A percentile compares a stretch with the other conserved stretches of the same genome.
Evolutionary conservation across 495 filamentous ascomycete species (phyloP).

Genomic region (Xylaria intraflava): DNA sequence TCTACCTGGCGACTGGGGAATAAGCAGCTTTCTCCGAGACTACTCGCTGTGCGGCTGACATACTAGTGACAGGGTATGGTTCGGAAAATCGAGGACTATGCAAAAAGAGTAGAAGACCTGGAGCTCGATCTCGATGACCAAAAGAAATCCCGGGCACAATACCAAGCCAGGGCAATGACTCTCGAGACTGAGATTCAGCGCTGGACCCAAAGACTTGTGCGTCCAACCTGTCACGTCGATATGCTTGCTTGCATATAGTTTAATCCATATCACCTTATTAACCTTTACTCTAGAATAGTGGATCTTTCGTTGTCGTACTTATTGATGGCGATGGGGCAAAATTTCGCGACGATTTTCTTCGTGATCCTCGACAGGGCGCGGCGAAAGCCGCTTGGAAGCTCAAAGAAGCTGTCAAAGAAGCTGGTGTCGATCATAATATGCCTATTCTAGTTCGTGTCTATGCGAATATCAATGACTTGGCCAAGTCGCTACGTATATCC

Average conservation of each 20-base stretch:
- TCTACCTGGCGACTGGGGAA: not conserved
- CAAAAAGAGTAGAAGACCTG: conserved; percentile 21
- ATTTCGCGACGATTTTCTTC: conserved; percentile 27
- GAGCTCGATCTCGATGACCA: conserved; percentile 28
- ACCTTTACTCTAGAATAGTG: conserved; percentile 17
- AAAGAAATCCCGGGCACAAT: conserved; percentile 19
- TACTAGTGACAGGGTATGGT: conserved; percentile 5
- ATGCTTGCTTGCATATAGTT: not conserved
- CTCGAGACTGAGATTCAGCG: conserved; percentile 19
- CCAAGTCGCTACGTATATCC: conserved; percentile 25
- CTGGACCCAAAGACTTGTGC: conserved; percentile 22
- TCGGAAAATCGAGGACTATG: conserved; percentile 8
- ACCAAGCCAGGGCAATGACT: conserved; percentile 15
- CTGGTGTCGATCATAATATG: conserved; percentile 20
- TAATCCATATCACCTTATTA: conserved; percentile 10
- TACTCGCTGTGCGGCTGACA: not conserved
- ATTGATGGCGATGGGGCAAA: conserved; percentile 30
- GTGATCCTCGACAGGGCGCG: conserved; percentile 21
- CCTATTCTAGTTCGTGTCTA: conserved; percentile 29
- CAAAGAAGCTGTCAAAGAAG: conserved; percentile 25
- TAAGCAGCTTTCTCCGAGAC: not conserved
- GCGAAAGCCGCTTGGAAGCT: conserved; percentile 24
- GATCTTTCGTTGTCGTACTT: conserved; percentile 27
- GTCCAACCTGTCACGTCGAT: conserved; percentile 4
- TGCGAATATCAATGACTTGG: conserved; percentile 28